A percentile compares a stretch with the other conserved stretches of the same genome.
Evolutionary conservation across 176 grass and related monocot species (phyloP).

Genomic region (Paspalum notatum): DNA sequence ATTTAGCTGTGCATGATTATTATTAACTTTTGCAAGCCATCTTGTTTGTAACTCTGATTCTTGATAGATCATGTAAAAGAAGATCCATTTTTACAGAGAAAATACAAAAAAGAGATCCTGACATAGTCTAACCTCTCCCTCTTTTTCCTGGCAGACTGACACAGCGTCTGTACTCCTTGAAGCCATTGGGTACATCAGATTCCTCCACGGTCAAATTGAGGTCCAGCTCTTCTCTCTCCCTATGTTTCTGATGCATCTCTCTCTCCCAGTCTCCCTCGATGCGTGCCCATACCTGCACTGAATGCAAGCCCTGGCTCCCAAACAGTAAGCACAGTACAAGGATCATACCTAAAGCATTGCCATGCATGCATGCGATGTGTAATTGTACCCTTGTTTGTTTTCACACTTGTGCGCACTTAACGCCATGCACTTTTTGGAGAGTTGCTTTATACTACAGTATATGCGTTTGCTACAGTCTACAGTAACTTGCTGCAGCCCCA

Average conservation of each 20-base stretch:
- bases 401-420: constrained; percentile 1
- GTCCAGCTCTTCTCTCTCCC: constrained; percentile 49
- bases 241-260: neutral
- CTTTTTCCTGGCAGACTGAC: constrained; percentile 87
- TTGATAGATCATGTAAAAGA: constrained; percentile 29
- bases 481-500: neutral
- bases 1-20: neutral
- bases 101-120: constrained; percentile 55
- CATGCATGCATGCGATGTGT: constrained; percentile 4
- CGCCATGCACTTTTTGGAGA: constrained; percentile 22
- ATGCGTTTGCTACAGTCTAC: neutral
- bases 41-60: constrained; percentile 19
- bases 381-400: constrained; percentile 36
- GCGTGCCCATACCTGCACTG: constrained; percentile 27
- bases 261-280: constrained; percentile 5
- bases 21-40: neutral
- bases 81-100: constrained; percentile 45
- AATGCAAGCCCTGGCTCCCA: neutral
- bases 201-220: constrained; percentile 99
- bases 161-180: constrained; percentile 98
- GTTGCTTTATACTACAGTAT: neutral
- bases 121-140: constrained; percentile 36
- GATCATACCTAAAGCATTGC: constrained; percentile 37
- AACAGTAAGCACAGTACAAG: neutral
- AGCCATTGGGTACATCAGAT: constrained; percentile 99